Conservation (phyloP, 768 basidiomycete species). For the Macrolepiota fuliginosa region DNA sequence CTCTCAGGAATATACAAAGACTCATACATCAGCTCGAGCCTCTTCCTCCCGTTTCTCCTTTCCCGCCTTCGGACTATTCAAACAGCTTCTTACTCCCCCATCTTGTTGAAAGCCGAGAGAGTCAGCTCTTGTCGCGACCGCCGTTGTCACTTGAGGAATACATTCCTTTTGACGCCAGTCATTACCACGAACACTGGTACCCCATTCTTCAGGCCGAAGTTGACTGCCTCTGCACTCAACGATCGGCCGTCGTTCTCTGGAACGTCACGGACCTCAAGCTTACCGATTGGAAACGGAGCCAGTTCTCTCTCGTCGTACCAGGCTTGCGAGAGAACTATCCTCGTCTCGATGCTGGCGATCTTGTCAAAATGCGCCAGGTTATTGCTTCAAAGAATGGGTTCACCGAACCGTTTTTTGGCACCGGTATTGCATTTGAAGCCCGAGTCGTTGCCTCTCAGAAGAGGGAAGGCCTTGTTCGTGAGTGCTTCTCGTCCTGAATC, state of each 20-base stretch:
- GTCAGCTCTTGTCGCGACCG: conserved; percentile 13
- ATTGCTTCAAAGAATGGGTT: conserved; percentile 13
- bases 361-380: conserved; percentile 35
- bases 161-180: not conserved
- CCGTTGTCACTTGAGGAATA: conserved; percentile 4
- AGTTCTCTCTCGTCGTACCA: conserved; percentile 3
- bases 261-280: conserved; percentile 8
- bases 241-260: conserved; percentile 25
- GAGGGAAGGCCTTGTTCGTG: conserved; percentile 45
- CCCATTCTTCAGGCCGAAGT: conserved; percentile 9
- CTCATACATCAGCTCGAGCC: conserved; percentile 39
- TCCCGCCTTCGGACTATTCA: conserved; percentile 40
- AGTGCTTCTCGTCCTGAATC: conserved; percentile 20
- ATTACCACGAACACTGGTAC: conserved; percentile 8
- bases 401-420: conserved; percentile 21
- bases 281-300: not conserved
- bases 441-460: conserved; percentile 41
- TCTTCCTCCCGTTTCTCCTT: conserved; percentile 39
- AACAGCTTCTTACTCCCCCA: conserved; percentile 37
- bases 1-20: conserved; percentile 48
- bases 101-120: conserved; percentile 27
- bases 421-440: conserved; percentile 42
- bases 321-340: conserved; percentile 25
- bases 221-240: conserved; percentile 16
- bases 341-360: conserved; percentile 34